phyloP scores from a whole-genome alignment of 805 yeast species.

The Candida glaebosa region DNA sequence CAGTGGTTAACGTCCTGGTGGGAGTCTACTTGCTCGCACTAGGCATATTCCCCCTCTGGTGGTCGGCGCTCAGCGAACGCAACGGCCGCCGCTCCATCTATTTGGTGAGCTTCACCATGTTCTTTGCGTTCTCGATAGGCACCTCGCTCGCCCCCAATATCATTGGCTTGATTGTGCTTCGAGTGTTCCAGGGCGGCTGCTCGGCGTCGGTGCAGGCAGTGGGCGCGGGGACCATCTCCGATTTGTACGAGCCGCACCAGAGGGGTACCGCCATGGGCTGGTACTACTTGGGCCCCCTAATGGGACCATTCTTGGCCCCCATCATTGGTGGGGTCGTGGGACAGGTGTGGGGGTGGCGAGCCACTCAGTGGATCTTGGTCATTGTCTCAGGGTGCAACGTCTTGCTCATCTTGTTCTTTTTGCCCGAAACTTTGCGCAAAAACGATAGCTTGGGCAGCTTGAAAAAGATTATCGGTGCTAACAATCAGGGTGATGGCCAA shows the following conservation, averaged over 20 bases:
- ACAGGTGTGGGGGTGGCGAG: conserved; percentile 78
- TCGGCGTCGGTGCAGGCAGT: conserved; percentile 85
- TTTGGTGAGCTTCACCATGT: conserved; percentile 59
- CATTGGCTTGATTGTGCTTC: conserved; percentile 58
- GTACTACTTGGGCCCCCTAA: conserved; percentile 75
- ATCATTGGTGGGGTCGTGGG: conserved; percentile 74
- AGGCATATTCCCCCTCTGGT: conserved; percentile 85
- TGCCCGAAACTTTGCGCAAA: conserved; percentile 79
- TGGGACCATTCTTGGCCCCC: conserved; percentile 80
- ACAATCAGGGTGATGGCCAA: conserved; percentile 8
- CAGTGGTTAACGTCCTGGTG: conserved; percentile 70
- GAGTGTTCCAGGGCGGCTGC: conserved; percentile 74
- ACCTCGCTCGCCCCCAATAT: conserved; percentile 64
- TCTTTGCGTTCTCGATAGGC: conserved; percentile 67
- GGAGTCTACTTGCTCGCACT: conserved; percentile 72
- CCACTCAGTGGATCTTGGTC: conserved; percentile 82
- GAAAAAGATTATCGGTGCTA: conserved; percentile 35
- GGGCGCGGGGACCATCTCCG: conserved; percentile 87
- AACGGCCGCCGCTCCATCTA: conserved; percentile 76
- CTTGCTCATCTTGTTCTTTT: conserved; percentile 45
- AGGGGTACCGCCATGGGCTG: conserved; percentile 80
- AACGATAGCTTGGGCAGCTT: conserved; percentile 58
- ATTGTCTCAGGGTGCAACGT: conserved; percentile 58
- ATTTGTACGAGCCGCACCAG: conserved; percentile 60
- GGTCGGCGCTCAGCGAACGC: conserved; percentile 76